Conservation (phyloP, 1,139 yeast genomes). For the Yamadazyma atlantica region DNA sequence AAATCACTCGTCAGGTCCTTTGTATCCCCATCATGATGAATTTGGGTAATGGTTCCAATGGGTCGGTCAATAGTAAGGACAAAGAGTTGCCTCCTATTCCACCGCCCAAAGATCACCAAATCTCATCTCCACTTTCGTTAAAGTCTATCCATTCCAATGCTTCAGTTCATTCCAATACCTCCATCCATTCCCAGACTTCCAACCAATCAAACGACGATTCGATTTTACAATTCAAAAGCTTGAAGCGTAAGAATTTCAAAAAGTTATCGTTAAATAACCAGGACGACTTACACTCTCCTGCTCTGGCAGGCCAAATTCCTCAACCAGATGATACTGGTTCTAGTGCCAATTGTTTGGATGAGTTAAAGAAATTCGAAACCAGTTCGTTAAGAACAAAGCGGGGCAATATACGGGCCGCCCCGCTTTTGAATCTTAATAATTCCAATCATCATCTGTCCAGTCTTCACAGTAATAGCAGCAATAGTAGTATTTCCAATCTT, state of each 20-base stretch:
- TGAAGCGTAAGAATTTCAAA: slow-evolving; percentile 74
- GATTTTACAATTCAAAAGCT: slow-evolving; percentile 53
- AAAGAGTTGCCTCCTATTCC: slow-evolving; percentile 45
- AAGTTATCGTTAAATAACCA: slow-evolving; percentile 49
- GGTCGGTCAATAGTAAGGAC: slow-evolving; percentile 29
- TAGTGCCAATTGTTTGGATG: slow-evolving; percentile 5
- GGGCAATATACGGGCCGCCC: slow-evolving; percentile 22
- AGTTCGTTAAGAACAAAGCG: slow-evolving; percentile 16
- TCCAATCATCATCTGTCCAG: slow-evolving; percentile 6
- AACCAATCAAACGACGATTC: slow-evolving; percentile 12
- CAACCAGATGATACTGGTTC: too few species aligned
- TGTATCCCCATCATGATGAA: slow-evolving; percentile 27
- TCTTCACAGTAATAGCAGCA: slow-evolving; percentile 3
- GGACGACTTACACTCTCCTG: too few species aligned
- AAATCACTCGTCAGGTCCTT: too few species aligned
- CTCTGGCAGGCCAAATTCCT: too few species aligned
- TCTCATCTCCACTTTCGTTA: background rate
- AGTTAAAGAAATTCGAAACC: slow-evolving; percentile 12
- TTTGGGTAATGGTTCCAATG: slow-evolving; percentile 25
- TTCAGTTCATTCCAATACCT: slow-evolving; percentile 3
- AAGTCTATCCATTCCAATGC: slow-evolving; percentile 4
- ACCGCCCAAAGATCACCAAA: slow-evolving; percentile 11
- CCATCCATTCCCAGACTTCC: slow-evolving; percentile 2
- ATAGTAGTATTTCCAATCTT: slow-evolving; percentile 2
- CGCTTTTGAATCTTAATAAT: slow-evolving; percentile 21